Evolutionary conservation across 1,284 basidiomycete genomes (phyloP).

Genomic region (Chalciporus sp.): DNA sequence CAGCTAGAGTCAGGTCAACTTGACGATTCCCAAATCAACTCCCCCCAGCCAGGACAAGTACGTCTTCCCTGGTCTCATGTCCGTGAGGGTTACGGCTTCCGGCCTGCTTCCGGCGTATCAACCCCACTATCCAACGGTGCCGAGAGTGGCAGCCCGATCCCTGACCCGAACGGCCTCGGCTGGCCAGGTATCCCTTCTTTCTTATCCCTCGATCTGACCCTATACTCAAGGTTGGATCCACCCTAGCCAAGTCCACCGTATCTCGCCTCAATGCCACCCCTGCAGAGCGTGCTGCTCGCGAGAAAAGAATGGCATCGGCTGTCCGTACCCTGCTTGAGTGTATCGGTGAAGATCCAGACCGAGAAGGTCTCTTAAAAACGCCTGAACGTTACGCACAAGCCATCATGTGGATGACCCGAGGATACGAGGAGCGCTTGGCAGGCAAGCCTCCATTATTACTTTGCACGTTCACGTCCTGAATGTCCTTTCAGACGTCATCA

Average conservation of each 20-base stretch:
- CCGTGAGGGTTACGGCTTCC: constrained; percentile 82
- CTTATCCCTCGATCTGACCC: neutral
- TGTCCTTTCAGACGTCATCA: constrained; percentile 82
- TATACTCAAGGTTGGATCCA: constrained; percentile 12
- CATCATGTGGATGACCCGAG: constrained; percentile 98
- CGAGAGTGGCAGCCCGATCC: constrained; percentile 50
- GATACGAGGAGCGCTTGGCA: constrained; percentile 93
- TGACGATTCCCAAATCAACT: constrained; percentile 7
- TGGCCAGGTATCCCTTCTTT: constrained; percentile 78
- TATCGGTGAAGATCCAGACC: constrained; percentile 96
- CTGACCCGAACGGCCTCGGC: constrained; percentile 86
- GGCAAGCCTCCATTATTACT: constrained; percentile 47
- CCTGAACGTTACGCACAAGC: constrained; percentile 98
- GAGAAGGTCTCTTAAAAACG: constrained; percentile 89
- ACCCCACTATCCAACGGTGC: constrained; percentile 52
- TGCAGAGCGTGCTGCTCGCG: constrained; percentile 70
- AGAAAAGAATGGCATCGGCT: constrained; percentile 80
- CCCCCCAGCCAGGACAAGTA: constrained; percentile 16
- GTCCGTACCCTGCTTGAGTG: constrained; percentile 94
- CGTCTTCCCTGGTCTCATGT: constrained; percentile 37
- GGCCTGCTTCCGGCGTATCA: constrained; percentile 64
- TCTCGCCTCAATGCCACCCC: constrained; percentile 81
- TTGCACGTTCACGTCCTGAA: constrained; percentile 11
- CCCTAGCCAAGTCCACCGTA: constrained; percentile 85
- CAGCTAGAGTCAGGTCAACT: constrained; percentile 7